Percentiles rank a stretch among this genome's conserved stretches.
Evolutionary conservation across 179 eudicot genomes (phyloP).

Genomic region (Camellia oleifera): DNA sequence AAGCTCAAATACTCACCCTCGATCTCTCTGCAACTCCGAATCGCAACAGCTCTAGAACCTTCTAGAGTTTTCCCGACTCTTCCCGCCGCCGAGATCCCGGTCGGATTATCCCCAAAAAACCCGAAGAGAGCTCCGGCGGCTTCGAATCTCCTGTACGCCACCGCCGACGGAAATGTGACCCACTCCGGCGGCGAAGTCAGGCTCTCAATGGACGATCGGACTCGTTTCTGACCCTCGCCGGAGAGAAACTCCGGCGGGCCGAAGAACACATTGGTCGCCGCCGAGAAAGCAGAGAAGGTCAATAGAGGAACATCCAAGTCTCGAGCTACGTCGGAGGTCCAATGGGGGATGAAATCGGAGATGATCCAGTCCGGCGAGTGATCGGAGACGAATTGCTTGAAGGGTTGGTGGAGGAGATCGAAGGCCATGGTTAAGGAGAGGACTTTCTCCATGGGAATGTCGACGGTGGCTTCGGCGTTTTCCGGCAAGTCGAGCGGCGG

Average conservation of each 20-base stretch:
- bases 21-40: constrained; percentile 28
- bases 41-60: constrained; percentile 17
- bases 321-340: constrained; percentile 29
- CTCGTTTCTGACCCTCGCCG: constrained; percentile 17
- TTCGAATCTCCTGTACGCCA: constrained; percentile 24
- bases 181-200: constrained; percentile 19
- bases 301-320: constrained; percentile 15
- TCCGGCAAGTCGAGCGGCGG: constrained; percentile 19
- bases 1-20: constrained; percentile 23
- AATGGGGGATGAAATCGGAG: constrained; percentile 24
- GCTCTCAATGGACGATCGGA: constrained; percentile 5
- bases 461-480: constrained; percentile 42
- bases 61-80: constrained; percentile 8
- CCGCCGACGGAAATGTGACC: constrained; percentile 24
- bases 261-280: constrained; percentile 21
- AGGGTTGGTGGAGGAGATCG: constrained; percentile 29
- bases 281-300: constrained; percentile 13
- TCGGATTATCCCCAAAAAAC: constrained; percentile 1
- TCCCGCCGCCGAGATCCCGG: background rate
- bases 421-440: constrained; percentile 19
- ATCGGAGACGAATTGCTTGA: constrained; percentile 19
- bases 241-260: constrained; percentile 27
- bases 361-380: constrained; percentile 40
- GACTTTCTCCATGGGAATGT: constrained; percentile 24
- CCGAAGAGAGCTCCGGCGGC: background rate